A percentile compares a stretch with the other conserved stretches of the same genome.
These are phyloP conservation scores for Sporothrix luriei DNA, from an alignment of 2,329 filamentous ascomycete species.

Conservation along the genomic window DNA sequence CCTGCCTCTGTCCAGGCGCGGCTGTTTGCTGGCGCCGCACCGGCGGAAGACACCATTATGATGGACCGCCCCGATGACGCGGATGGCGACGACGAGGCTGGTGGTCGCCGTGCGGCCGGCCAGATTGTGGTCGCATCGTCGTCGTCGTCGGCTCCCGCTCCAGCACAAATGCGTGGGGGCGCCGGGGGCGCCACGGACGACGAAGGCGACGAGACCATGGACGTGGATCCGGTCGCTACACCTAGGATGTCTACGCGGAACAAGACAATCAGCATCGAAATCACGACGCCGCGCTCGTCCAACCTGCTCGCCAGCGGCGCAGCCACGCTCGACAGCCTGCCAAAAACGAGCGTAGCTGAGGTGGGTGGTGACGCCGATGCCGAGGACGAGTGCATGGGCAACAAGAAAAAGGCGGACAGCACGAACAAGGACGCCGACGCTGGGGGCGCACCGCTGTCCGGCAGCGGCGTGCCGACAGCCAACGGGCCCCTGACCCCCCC, in stretches of 20 bases:
- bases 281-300: constrained; percentile 46
- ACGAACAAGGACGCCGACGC: constrained; percentile 48
- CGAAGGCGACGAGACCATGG: constrained; percentile 42
- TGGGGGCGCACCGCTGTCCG: not conserved
- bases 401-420: constrained; percentile 36
- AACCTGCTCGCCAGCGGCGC: constrained; percentile 38
- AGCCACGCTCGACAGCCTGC: constrained; percentile 37
- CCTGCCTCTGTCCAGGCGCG: constrained; percentile 37
- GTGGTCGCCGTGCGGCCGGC: constrained; percentile 36
- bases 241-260: constrained; percentile 33
- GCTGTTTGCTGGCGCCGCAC: too few relatives aligned
- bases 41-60: constrained; percentile 12
- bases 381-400: too few relatives aligned
- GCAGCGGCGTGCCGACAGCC: not conserved
- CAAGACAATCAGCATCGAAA: constrained; percentile 46
- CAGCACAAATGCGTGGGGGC: constrained; percentile 43
- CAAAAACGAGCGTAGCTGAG: not conserved
- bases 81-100: constrained; percentile 37
- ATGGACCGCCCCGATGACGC: constrained; percentile 40
- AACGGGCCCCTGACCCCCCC: constrained; percentile 65
- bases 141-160: constrained; percentile 40
- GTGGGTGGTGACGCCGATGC: too few relatives aligned
- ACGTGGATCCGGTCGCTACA: constrained; percentile 35
- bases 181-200: constrained; percentile 57
- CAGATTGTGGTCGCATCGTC: constrained; percentile 17